Evolutionary conservation across 495 filamentous ascomycete genomes (phyloP), one percentile per base, ranked within the genome.

Genomic region (Penicillium diatomitis): DNA sequence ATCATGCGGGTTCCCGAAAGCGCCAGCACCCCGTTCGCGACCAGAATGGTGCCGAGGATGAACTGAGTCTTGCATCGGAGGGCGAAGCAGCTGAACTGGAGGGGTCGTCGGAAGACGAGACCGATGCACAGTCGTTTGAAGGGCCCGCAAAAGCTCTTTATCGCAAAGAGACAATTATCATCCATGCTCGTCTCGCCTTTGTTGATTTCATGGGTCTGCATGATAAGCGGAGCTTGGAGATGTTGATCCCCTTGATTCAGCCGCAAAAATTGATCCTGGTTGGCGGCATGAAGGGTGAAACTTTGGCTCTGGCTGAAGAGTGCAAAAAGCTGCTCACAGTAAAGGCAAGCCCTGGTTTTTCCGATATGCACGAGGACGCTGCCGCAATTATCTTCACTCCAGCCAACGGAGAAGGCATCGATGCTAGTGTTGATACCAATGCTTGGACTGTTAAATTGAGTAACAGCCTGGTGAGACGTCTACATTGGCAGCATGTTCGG

Each of bases 401-500:
- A 2, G 63, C 59, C 8, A 72, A 85, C 34, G 88, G 89, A 10
- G 69, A 76, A 43, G 69, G 73, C 3, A 75, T 97, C 42, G 82
- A 97, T 63, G 92, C 91, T 9, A 95, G 90, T 55, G 90, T 97
- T 35, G 92, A 99, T 57, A 97, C 90, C 5, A 97, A 96, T 62
- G 91, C 92, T 27, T 99, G 92, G 92, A 83, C 85, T 30, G 85
- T 97, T 43, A 95, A 88, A 58, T 76, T 99, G 31, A 87, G 85
- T 48, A 87, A 90, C 50, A 70, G 76, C 37, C 79, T 99, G 29
- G 83, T 92, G 32, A 84, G 85, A 56, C 79, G 84, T 28, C 71
- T 99, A 27, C 88, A 86, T 60, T 97, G 94, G 92, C 94, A 97
- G 73, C 87, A 90, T 46, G 88, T 97, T 42, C 79, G 84, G 52